Evolutionary conservation across 371 early-diverging fungal genomes (phyloP).

Genomic region (Mortierella sp.): DNA sequence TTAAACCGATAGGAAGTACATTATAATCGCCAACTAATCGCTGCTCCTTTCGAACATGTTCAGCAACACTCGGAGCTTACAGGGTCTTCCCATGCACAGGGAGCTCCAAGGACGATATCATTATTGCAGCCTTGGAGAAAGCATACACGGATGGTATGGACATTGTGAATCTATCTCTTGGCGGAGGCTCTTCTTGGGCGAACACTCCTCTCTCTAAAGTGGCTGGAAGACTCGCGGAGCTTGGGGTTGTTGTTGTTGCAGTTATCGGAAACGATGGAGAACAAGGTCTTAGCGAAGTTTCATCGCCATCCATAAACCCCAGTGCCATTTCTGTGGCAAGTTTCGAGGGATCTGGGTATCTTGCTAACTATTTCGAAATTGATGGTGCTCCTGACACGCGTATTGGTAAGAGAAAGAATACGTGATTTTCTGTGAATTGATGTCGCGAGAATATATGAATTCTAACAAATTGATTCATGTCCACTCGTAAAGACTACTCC

Average conservation of each 20-base stretch:
- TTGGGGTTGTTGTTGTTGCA: conserved; percentile 66
- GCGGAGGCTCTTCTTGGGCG: conserved; percentile 66
- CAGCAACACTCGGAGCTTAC: conserved; percentile 69
- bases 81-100: conserved; percentile 76
- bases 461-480: not conserved
- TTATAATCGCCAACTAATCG: too few relatives aligned
- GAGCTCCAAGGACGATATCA: conserved; percentile 67
- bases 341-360: conserved; percentile 68
- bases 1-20: too few relatives aligned
- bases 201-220: conserved; percentile 60
- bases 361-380: conserved; percentile 49
- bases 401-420: conserved; percentile 19
- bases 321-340: conserved; percentile 78
- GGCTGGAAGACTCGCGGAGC: conserved; percentile 55
- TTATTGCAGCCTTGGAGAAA: conserved; percentile 71
- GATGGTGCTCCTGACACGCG: conserved; percentile 6
- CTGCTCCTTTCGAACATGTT: too few relatives aligned
- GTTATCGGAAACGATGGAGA: conserved; percentile 82
- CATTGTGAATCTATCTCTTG: conserved; percentile 79
- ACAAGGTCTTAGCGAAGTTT: conserved; percentile 71
- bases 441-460: not conserved
- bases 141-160: conserved; percentile 73
- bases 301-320: conserved; percentile 72
- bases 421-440: not conserved
- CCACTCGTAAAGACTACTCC: conserved; percentile 6